These are phyloP conservation scores for Aspergillus fumigatus DNA, from an alignment of 2,329 filamentous ascomycete species.

Conservation along the genomic window DNA sequence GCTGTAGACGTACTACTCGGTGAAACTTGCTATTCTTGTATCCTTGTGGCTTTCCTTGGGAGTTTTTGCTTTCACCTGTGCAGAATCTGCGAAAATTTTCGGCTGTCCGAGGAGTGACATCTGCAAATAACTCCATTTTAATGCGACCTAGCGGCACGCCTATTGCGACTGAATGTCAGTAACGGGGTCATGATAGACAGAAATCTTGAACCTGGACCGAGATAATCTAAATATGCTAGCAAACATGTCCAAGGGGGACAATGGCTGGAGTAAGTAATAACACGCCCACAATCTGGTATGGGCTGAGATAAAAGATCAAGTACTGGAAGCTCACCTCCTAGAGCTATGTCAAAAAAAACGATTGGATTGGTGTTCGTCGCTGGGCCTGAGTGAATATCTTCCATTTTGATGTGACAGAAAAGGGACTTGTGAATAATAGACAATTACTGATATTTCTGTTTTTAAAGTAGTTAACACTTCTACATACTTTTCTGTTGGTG, in stretches of 20 bases:
- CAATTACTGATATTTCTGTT: neutral
- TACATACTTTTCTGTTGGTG: neutral
- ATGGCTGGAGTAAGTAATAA: neutral
- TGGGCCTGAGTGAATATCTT: neutral
- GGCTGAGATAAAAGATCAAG: neutral
- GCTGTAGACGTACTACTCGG: constrained; percentile 65
- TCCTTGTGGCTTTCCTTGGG: constrained; percentile 72
- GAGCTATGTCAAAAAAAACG: constrained; percentile 47
- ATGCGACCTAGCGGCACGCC: constrained; percentile 82
- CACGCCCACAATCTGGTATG: neutral
- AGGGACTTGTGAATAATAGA: neutral
- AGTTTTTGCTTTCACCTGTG: constrained; percentile 83
- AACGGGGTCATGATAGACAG: neutral
- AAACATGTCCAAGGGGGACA: neutral
- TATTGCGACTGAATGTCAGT: constrained; percentile 34
- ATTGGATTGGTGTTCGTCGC: constrained; percentile 35
- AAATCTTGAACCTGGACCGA: neutral
- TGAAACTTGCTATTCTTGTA: constrained; percentile 96
- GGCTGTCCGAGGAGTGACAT: constrained; percentile 79
- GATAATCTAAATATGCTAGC: neutral
- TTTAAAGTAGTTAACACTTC: neutral
- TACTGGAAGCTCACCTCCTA: constrained; percentile 40
- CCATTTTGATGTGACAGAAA: neutral
- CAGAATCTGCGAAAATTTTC: constrained; percentile 98
- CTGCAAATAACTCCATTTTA: constrained; percentile 84